These are phyloP conservation scores for Linanthus parryae DNA, from an alignment of 148 eudicot species.

Conservation along the genomic window DNA sequence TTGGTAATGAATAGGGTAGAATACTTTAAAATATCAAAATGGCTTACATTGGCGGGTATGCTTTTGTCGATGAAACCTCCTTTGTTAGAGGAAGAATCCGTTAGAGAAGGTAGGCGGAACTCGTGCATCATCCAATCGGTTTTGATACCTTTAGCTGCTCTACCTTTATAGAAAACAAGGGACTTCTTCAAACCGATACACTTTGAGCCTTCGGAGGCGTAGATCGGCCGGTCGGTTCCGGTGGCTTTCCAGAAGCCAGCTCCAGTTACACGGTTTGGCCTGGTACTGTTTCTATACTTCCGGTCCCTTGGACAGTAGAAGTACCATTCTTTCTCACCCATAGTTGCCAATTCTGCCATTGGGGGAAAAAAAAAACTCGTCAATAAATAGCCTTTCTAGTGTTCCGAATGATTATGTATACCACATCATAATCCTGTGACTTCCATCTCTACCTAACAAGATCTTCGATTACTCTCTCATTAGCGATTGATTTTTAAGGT, in stretches of 20 bases:
- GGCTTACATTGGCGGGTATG: conserved; percentile 41
- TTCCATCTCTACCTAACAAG: no score
- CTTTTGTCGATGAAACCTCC: conserved; percentile 36
- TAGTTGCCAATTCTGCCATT: conserved; percentile 70
- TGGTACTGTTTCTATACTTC: conserved; percentile 74
- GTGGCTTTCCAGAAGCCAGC: conserved; percentile 98
- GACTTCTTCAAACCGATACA: conserved; percentile 95
- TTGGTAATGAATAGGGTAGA: neutral
- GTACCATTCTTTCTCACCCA: conserved; percentile 92
- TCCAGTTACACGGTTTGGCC: conserved; percentile 87
- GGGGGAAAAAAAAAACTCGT: conserved; percentile 4
- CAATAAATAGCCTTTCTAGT: no score
- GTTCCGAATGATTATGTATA: no score
- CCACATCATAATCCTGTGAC: no score
- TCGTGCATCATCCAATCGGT: conserved; percentile 99
- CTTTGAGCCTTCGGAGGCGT: conserved; percentile 55
- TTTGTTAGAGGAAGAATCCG: conserved; percentile 33
- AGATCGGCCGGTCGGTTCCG: conserved; percentile 80
- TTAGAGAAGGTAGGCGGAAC: conserved; percentile 76
- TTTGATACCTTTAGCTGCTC: conserved; percentile 84
- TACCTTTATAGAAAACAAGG: conserved; percentile 88
- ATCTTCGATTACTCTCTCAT: no score
- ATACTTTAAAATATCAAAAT: conserved; percentile 4
- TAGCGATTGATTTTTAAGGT: no score
- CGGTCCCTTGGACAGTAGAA: conserved; percentile 87